Evolutionary conservation across 164 flowering plant genomes (phyloP).

Genomic region (Nelumbo lutea): DNA sequence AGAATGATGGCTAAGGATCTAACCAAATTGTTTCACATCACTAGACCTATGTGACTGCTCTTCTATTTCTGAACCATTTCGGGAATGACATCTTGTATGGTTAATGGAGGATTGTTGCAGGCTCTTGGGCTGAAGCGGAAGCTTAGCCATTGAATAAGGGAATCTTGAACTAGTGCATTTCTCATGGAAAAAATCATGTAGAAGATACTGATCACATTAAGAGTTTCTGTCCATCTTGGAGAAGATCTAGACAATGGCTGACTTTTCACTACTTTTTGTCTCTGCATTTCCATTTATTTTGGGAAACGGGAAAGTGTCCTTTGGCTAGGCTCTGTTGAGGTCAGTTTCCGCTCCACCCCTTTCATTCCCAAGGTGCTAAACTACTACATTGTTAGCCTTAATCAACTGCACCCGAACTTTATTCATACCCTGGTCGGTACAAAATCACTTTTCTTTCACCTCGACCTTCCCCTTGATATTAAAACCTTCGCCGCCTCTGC

Average conservation of each 20-base stretch:
- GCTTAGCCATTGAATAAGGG: constrained; percentile 25
- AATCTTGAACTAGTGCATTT: constrained; percentile 35
- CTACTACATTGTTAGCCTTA: too few relatives aligned
- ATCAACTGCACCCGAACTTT: too few relatives aligned
- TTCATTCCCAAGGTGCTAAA: too few relatives aligned
- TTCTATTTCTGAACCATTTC: constrained; percentile 39
- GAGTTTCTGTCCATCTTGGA: constrained; percentile 20
- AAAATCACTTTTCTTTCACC: too few relatives aligned
- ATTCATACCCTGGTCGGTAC: too few relatives aligned
- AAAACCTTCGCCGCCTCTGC: too few relatives aligned
- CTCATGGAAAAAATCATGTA: constrained; percentile 30
- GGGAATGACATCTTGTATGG: constrained; percentile 22
- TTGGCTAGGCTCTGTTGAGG: too few relatives aligned
- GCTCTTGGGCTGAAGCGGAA: constrained; percentile 20
- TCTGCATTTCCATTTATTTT: constrained; percentile 27
- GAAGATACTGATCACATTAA: constrained; percentile 10
- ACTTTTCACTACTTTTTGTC: constrained; percentile 13
- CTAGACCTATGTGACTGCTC: constrained; percentile 40
- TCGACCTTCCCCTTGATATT: too few relatives aligned
- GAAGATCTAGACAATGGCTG: constrained; percentile 19
- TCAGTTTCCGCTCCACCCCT: too few relatives aligned
- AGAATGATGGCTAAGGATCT: constrained; percentile 56
- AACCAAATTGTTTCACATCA: constrained; percentile 79
- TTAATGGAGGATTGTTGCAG: constrained; percentile 18
- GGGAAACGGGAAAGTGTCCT: too few relatives aligned